These are phyloP conservation scores for Microsporum ferrugineum DNA, from an alignment of 2,329 filamentous ascomycete genomes.

Conservation along the genomic window DNA sequence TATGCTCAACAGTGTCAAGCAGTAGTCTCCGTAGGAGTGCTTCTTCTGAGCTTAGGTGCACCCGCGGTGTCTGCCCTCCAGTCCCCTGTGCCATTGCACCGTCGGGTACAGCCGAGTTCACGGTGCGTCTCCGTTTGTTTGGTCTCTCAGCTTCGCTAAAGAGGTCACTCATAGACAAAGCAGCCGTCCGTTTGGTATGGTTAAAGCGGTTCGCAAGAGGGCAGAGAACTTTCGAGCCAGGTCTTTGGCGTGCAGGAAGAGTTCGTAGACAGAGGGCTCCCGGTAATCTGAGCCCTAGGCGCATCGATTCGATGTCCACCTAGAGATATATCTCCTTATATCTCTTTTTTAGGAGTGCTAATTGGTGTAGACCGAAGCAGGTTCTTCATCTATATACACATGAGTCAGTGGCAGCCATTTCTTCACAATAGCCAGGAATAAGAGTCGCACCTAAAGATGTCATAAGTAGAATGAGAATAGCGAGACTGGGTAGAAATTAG, in stretches of 20 bases:
- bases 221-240: not conserved
- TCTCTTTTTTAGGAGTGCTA: not conserved
- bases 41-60: constrained; percentile 59
- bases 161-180: not conserved
- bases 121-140: constrained; percentile 26
- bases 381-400: not conserved
- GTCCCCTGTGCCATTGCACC: not conserved
- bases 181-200: not conserved
- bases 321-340: not conserved
- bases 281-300: not conserved
- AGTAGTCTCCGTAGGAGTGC: constrained; percentile 61
- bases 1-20: constrained; percentile 65
- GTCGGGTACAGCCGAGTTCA: constrained; percentile 12
- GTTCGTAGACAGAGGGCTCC: not conserved
- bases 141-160: constrained; percentile 15
- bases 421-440: not conserved
- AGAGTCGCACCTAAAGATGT: not conserved
- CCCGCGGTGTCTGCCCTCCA: constrained; percentile 21
- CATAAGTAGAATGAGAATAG: not conserved
- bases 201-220: not conserved
- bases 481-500: not conserved
- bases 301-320: not conserved
- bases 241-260: not conserved
- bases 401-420: not conserved
- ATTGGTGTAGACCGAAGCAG: not conserved